A percentile compares a stretch with the other conserved stretches of the same genome.
Evolutionary conservation across 2,329 filamentous ascomycete species (phyloP).

Genomic region (Aspergillus sp.): DNA sequence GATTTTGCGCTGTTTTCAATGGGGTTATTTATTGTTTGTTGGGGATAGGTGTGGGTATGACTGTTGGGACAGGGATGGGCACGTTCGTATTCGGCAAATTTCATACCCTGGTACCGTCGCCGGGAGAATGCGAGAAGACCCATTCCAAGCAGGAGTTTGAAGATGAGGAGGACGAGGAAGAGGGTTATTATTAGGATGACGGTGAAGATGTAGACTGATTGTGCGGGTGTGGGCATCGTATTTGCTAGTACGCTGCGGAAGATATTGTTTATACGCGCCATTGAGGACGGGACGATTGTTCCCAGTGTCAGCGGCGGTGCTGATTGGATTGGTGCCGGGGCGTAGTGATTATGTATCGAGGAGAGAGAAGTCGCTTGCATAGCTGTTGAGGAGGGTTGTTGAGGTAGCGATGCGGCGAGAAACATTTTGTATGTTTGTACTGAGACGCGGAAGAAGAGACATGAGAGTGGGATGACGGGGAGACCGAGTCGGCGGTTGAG

Average conservation of each 20-base stretch:
- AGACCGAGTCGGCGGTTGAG: slow-evolving; percentile 83
- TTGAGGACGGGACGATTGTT: slow-evolving; percentile 53
- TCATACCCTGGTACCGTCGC: slow-evolving; percentile 74
- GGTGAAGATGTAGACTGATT: slow-evolving; percentile 50
- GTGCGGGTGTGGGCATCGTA: slow-evolving; percentile 35
- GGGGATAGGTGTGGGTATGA: not conserved
- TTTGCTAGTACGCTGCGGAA: slow-evolving; percentile 37
- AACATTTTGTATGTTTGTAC: slow-evolving; percentile 99
- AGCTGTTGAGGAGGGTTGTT: slow-evolving; percentile 50
- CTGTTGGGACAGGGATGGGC: not conserved
- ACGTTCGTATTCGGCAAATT: slow-evolving; percentile 50
- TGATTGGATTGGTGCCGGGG: slow-evolving; percentile 58
- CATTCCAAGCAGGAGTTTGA: slow-evolving; percentile 87
- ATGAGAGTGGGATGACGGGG: slow-evolving; percentile 85
- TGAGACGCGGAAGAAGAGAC: slow-evolving; percentile 86
- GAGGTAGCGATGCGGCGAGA: slow-evolving; percentile 74
- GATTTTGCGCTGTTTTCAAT: slow-evolving; percentile 14
- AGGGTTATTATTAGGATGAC: slow-evolving; percentile 74
- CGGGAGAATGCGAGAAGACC: slow-evolving; percentile 70
- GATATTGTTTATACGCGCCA: slow-evolving; percentile 30
- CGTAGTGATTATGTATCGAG: slow-evolving; percentile 43
- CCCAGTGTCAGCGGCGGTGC: slow-evolving; percentile 55
- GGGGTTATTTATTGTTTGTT: slow-evolving; percentile 1
- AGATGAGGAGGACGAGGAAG: slow-evolving; percentile 76
- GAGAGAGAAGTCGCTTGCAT: slow-evolving; percentile 33